These are phyloP conservation scores for Parastagonospora nodorum DNA, from an alignment of 2,329 filamentous ascomycete genomes.

Conservation along the genomic window DNA sequence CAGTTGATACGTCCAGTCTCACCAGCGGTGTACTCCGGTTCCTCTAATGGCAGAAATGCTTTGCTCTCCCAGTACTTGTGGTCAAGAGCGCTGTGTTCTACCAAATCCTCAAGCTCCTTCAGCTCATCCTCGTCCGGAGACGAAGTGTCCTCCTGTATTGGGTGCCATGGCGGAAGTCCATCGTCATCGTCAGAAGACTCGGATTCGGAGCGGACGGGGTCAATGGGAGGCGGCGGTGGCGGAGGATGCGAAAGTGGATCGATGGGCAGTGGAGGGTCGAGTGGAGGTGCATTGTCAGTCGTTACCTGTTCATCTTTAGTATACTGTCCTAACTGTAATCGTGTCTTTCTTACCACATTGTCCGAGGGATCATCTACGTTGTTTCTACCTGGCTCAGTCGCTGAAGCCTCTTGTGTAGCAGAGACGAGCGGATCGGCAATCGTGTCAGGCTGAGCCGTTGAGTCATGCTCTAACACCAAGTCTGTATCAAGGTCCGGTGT, in stretches of 20 bases:
- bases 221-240: constrained; percentile 40
- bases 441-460: constrained; percentile 17
- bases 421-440: constrained; percentile 11
- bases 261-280: constrained; percentile 28
- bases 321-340: not conserved
- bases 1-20: constrained; percentile 63
- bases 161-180: constrained; percentile 53
- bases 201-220: constrained; percentile 34
- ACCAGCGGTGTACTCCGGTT: constrained; percentile 61
- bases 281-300: constrained; percentile 17
- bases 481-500: constrained; percentile 39
- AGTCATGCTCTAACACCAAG: constrained; percentile 28
- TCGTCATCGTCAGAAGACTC: constrained; percentile 47
- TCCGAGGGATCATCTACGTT: constrained; percentile 1
- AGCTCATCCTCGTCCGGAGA: constrained; percentile 62
- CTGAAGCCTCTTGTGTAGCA: constrained; percentile 8
- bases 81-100: constrained; percentile 61
- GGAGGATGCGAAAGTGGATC: constrained; percentile 31
- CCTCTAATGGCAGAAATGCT: constrained; percentile 61
- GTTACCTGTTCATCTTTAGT: constrained; percentile 20
- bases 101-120: constrained; percentile 59
- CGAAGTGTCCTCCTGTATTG: constrained; percentile 61
- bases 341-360: constrained; percentile 20
- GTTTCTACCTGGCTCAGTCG: too few species aligned
- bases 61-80: constrained; percentile 64